Evolutionary conservation across 2,329 filamentous ascomycete species (phyloP).

Genomic region (Diaporthe longicolla): DNA sequence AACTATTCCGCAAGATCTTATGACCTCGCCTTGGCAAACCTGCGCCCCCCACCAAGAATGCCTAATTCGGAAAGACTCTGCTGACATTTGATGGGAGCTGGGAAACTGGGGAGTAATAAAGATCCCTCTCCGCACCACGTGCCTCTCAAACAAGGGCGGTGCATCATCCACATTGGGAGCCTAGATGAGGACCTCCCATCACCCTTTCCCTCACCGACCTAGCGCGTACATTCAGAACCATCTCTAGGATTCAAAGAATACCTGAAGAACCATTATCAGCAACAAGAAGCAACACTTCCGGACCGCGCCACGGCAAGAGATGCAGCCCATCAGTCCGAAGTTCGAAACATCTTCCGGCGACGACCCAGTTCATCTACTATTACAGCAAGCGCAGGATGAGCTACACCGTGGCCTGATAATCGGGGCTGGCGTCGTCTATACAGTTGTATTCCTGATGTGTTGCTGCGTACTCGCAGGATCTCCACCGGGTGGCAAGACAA

Average conservation of each 20-base stretch:
- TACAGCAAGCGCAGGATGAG: too few species aligned
- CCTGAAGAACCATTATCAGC: neutral
- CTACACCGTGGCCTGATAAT: neutral
- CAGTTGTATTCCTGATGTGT: neutral
- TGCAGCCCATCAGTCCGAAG: neutral
- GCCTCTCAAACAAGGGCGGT: neutral
- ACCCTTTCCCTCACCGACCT: neutral
- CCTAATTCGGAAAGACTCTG: neutral
- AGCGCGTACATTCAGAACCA: neutral
- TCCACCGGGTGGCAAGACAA: too few species aligned
- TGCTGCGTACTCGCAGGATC: neutral
- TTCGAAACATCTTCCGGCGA: neutral
- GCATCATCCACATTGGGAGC: neutral
- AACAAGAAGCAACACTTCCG: neutral
- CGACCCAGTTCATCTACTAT: too few species aligned
- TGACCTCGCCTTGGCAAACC: neutral
- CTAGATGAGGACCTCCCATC: neutral
- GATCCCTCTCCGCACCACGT: neutral
- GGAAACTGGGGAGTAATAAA: neutral
- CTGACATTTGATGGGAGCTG: neutral
- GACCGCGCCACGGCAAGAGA: neutral
- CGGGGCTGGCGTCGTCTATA: neutral
- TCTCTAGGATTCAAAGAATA: neutral
- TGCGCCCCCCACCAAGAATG: neutral
- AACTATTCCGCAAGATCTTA: neutral